Evolutionary conservation across 2,329 filamentous ascomycete genomes (phyloP).

Genomic region (Xylaria multiplex): DNA sequence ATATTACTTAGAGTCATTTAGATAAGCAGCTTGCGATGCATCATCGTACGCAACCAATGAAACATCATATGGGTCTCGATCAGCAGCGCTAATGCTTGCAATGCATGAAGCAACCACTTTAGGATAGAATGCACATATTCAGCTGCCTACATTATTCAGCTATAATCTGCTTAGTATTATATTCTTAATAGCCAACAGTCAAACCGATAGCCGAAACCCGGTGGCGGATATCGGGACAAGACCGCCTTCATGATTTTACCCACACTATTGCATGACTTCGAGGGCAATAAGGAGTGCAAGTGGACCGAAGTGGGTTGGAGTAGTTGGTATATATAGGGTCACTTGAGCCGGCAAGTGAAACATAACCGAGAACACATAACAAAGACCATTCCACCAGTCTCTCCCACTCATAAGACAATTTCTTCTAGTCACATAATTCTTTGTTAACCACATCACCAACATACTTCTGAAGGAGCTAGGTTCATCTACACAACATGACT

Average conservation of each 20-base stretch:
- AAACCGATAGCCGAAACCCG: constrained; percentile 16
- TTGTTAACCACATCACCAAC: background rate
- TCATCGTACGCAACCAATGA: background rate
- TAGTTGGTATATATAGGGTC: constrained; percentile 17
- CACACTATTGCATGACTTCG: background rate
- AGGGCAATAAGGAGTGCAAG: background rate
- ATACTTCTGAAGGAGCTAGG: background rate
- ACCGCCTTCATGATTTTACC: background rate
- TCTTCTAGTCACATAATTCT: background rate
- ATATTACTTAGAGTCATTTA: background rate
- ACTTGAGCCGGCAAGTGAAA: background rate
- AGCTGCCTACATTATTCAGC: background rate
- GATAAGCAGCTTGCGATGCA: background rate
- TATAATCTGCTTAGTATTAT: background rate
- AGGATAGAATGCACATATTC: background rate
- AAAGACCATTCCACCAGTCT: background rate
- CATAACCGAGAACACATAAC: background rate
- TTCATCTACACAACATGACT: constrained; percentile 26
- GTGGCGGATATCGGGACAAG: background rate
- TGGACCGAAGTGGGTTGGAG: background rate
- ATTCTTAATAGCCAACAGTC: background rate
- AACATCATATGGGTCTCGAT: background rate
- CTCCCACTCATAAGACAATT: background rate
- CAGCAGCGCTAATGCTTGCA: constrained; percentile 4
- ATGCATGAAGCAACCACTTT: constrained; percentile 6